Base-by-base conservation (phyloP, 2,329 filamentous ascomycete species). In the Pezicula radicicola region DNA sequence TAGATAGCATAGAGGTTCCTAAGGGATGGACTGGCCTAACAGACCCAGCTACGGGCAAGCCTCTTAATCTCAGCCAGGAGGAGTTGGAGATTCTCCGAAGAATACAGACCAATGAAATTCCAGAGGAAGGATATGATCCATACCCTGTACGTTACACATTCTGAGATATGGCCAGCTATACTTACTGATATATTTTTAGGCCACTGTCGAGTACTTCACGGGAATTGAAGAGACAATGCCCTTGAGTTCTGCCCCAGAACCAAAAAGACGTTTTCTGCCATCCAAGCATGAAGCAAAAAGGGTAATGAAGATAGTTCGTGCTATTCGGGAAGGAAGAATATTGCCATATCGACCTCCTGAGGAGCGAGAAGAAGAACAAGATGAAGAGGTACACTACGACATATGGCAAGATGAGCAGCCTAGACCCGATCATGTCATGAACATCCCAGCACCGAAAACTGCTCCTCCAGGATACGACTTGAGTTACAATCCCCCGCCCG, bases 21-120 rank as follows among this genome's bases (percentile, higher is more conserved):
- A 91, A 96, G 77, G 94, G 93, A 58, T 99, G 92, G 91, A 99
- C 94, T 49, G 94, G 93, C 52, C 76, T 97, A 58, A 97, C 91
- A 8, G 94, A 99, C 70, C 91, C 93, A 5, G 83, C 89, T 44
- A 99, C 95, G 5, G 95, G 94, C 59, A 95, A 96, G 70, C 92
- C 93, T 19, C 73, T 99, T 60, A 86, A 96, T 65, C 78, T 99
- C 46, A 95, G 82, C 64, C 83, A 87, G 55, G 89, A 97, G 59
- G 92, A 99, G 71, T 71, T 99, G 60, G 89, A 97, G 66, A 83
- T 97, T 54, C 76, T 99, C 58, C 88, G 87, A 64, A 89, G 90
- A 64, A 82, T 99, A 47, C 93, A 96, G 63, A 86, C 89, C 74
- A 93, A 95, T 61, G 90, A 97, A 68, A 77, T 92, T 3, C 87